These are phyloP conservation scores for Claviceps maximensis DNA, from an alignment of 2,329 filamentous ascomycete species.

Conservation along the genomic window DNA sequence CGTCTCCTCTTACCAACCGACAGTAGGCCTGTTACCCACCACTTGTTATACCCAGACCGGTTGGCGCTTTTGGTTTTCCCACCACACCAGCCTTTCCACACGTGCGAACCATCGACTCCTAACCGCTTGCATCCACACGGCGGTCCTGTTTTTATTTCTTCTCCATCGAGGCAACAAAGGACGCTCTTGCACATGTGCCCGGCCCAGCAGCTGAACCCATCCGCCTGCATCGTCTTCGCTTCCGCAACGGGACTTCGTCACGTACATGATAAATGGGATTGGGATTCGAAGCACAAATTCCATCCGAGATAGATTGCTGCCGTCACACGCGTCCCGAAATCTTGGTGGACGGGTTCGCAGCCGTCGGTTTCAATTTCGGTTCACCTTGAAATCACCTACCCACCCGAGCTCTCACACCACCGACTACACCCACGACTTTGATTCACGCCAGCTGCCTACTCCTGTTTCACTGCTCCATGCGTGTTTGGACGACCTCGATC, in stretches of 20 bases:
- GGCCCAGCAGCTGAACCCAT: background rate
- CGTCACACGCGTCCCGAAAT: background rate
- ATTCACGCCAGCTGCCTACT: constrained; percentile 2
- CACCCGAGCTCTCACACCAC: constrained; percentile 4
- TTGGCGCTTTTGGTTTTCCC: background rate
- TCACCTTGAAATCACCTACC: constrained; percentile 11
- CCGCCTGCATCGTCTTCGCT: background rate
- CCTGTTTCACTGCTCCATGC: background rate
- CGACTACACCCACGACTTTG: background rate
- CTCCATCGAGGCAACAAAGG: no score
- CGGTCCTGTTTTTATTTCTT: background rate
- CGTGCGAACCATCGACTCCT: background rate
- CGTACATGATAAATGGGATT: background rate
- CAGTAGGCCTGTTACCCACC: background rate
- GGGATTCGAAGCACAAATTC: background rate
- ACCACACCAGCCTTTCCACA: background rate
- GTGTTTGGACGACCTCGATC: background rate
- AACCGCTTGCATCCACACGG: background rate
- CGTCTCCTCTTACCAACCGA: background rate
- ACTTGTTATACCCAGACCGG: background rate
- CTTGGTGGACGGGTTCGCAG: constrained; percentile 3
- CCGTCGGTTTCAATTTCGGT: constrained; percentile 6
- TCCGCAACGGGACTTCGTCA: no score
- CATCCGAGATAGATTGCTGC: background rate
- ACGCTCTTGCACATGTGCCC: background rate